phyloP scores from a whole-genome alignment of 2,329 filamentous ascomycete species.

The Lasiodiplodia sp. region DNA sequence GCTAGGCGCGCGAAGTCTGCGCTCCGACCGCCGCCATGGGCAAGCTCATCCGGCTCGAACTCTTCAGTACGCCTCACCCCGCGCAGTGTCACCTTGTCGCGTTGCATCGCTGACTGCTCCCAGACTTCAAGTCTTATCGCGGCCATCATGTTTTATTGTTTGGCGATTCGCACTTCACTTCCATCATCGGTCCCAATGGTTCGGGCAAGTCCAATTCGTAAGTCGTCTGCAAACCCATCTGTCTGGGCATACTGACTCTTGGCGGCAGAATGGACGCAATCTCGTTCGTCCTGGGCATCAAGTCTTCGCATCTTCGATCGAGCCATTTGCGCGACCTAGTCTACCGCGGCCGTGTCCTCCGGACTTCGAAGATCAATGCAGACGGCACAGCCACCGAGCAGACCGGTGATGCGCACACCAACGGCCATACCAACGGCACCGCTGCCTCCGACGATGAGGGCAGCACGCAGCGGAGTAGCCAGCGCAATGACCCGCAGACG shows the following conservation, averaged over 20 bases:
- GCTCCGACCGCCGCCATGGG: slow-evolving; percentile 69
- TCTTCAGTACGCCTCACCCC: slow-evolving; percentile 75
- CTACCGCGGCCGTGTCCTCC: slow-evolving; percentile 92
- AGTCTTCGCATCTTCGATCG: slow-evolving; percentile 96
- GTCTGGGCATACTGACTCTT: slow-evolving; percentile 35
- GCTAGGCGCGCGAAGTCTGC: slow-evolving; percentile 5
- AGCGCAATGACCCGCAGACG: slow-evolving; percentile 80
- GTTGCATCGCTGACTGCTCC: slow-evolving; percentile 35
- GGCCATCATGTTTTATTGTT: slow-evolving; percentile 94
- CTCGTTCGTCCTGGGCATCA: slow-evolving; percentile 97
- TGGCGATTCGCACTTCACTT: slow-evolving; percentile 98
- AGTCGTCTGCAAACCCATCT: slow-evolving; percentile 44
- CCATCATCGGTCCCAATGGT: slow-evolving; percentile 99
- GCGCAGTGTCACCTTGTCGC: slow-evolving; percentile 15
- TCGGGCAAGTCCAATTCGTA: slow-evolving; percentile 99
- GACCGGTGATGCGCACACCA: slow-evolving; percentile 52
- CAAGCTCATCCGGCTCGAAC: slow-evolving; percentile 91
- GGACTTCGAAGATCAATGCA: slow-evolving; percentile 90
- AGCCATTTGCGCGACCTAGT: slow-evolving; percentile 92
- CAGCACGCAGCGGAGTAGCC: slow-evolving; percentile 69
- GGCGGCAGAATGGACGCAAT: slow-evolving; percentile 92
- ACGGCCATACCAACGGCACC: slow-evolving; percentile 59
- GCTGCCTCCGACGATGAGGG: slow-evolving; percentile 39
- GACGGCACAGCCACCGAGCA: slow-evolving; percentile 75
- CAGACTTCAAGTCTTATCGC: slow-evolving; percentile 99